Conservation (phyloP, 2,329 filamentous ascomycete genomes). For the Eutypella sp. region DNA sequence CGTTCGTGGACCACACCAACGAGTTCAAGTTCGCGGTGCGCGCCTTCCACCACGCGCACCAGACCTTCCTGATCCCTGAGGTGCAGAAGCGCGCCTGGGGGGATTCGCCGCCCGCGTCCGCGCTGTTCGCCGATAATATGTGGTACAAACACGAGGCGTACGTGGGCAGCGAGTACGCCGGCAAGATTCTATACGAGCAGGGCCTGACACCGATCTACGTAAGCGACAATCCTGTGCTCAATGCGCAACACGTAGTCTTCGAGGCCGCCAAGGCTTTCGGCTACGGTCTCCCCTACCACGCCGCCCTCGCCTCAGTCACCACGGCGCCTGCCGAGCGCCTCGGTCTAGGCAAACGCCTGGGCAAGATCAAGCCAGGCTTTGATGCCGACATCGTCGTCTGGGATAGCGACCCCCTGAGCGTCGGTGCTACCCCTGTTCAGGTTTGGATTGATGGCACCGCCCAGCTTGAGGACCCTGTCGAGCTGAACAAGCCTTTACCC, state of each 20-base stretch:
- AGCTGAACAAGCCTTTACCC: constrained; percentile 45
- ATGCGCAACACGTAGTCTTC: constrained; percentile 65
- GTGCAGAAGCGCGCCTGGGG: constrained; percentile 54
- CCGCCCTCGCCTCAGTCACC: constrained; percentile 53
- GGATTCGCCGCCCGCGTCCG: constrained; percentile 48
- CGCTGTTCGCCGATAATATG: constrained; percentile 69
- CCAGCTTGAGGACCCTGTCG: constrained; percentile 51
- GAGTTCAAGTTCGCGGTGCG: constrained; percentile 64
- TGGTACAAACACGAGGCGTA: constrained; percentile 67
- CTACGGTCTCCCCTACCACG: constrained; percentile 58
- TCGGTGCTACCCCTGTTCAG: constrained; percentile 55
- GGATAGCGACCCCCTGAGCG: constrained; percentile 57
- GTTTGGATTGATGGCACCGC: constrained; percentile 59
- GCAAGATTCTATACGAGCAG: constrained; percentile 60
- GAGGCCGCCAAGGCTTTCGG: constrained; percentile 57
- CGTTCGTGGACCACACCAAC: constrained; percentile 65
- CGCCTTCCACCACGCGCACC: constrained; percentile 67
- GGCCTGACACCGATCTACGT: constrained; percentile 64
- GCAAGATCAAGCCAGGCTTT: constrained; percentile 57
- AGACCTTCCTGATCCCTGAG: constrained; percentile 63
- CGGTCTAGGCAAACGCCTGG: constrained; percentile 52
- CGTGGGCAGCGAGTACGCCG: constrained; percentile 59
- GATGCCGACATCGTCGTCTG: constrained; percentile 59
- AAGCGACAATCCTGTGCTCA: constrained; percentile 66
- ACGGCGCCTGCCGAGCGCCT: constrained; percentile 54